Percentiles rank a stretch among this genome's conserved stretches.
Conservation (phyloP, 2,329 filamentous ascomycete species). For the Ophiostoma australiae region DNA sequence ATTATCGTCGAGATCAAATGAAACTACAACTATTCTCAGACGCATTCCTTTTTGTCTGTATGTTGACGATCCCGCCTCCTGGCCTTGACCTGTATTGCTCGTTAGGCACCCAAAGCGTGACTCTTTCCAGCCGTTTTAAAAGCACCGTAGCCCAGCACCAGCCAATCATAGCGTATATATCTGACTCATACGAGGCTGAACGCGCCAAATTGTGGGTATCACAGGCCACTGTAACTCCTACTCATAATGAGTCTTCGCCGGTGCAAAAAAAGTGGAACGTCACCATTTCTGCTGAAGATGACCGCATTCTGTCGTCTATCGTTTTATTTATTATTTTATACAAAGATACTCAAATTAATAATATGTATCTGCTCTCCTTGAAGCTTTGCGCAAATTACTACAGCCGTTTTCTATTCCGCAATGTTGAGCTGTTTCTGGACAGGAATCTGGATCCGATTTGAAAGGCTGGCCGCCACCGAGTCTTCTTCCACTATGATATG, state of each 20-base stretch:
- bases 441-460: neutral
- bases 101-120: slow-evolving; percentile 12
- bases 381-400: too few relatives aligned
- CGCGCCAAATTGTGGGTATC: slow-evolving; percentile 17
- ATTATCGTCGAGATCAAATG: too few relatives aligned
- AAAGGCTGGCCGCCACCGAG: neutral
- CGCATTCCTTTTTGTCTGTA: too few relatives aligned
- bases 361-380: too few relatives aligned
- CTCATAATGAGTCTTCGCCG: slow-evolving; percentile 8
- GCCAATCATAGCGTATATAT: neutral
- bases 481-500: neutral
- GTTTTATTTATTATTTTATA: neutral
- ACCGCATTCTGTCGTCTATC: neutral
- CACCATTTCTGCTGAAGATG: neutral
- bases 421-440: too few relatives aligned
- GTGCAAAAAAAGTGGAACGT: neutral
- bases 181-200: slow-evolving; percentile 27
- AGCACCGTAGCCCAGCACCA: neutral
- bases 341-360: neutral
- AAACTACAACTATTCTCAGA: too few relatives aligned
- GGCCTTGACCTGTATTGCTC: too few relatives aligned
- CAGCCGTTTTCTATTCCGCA: too few relatives aligned
- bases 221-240: neutral
- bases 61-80: too few relatives aligned
- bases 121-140: neutral